Evolutionary conservation across 495 filamentous ascomycete genomes (phyloP), one percentile per base, ranked within the genome.

Genomic region (Annulohypoxylon stygium): DNA sequence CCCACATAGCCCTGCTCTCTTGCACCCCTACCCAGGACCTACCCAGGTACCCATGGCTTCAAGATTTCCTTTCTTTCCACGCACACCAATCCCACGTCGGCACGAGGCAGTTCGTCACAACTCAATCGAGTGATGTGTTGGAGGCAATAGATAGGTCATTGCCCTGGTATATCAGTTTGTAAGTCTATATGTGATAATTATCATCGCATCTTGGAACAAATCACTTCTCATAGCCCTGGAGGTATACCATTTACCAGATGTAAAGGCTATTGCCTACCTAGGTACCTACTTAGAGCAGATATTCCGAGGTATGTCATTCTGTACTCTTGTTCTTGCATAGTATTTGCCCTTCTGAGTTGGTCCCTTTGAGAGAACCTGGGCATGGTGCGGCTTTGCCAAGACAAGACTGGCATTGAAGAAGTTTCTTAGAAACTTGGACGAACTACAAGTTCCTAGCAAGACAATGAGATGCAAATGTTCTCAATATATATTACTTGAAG

Each of bases 71-170:
- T 18, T 37, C 37, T 34, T 50, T 50, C 43, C 63, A 50, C 43
- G 30, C 59, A 62, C 16, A 36, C 57, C 25, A 63, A 73, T 73
- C 65, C 70, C 61, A 73, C 70, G 54, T 68, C 54, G 57, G 60
- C 70, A 69, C 60, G 65, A 68, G 60, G 57, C 65, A 43, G 16
- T 73, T 51, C 8, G 47, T 50, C 34, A 50, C 47, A 61, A 57
- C 11, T 23, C 39, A 9, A 47, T 12, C 41, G 23, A 67, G 47
- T 63, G 69, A 67, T 73, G 64, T 67, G 70, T 63, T 63, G 58
- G 64, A 59, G 36, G 64, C 34, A 59, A 67, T 43, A 50, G 18
- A 62, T 25, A 37, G 16, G 20, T 39, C 9, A 64, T 23, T 37
- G 43, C 25, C 41, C 30, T 55, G 36, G 55, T 30, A 23, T n/a